Conservation (phyloP, 2,329 filamentous ascomycete genomes). For the Drechslera avenae region DNA sequence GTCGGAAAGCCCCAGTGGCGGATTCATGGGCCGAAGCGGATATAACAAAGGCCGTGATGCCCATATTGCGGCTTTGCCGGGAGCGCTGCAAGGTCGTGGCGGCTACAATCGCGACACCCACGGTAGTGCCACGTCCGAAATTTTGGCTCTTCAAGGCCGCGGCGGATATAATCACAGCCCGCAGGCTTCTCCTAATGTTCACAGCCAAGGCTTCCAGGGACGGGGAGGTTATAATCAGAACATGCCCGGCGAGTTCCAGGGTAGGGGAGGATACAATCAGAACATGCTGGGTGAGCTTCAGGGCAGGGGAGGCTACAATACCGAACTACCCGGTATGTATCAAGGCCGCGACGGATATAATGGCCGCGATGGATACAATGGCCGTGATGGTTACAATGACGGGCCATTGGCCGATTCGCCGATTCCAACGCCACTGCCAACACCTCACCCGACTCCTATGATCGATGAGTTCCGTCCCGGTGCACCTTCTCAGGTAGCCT, state of each 20-base stretch:
- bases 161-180: constrained; percentile 21
- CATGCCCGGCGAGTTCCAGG: constrained; percentile 33
- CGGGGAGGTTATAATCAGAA: constrained; percentile 40
- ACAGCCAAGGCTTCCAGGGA: constrained; percentile 31
- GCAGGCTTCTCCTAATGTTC: constrained; percentile 23
- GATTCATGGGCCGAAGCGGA: constrained; percentile 39
- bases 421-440: constrained; percentile 34
- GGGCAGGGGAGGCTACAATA: constrained; percentile 42
- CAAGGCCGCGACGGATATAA: constrained; percentile 47
- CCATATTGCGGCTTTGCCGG: constrained; percentile 41
- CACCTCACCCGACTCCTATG: constrained; percentile 32
- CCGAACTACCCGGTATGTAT: constrained; percentile 33
- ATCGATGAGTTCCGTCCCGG: constrained; percentile 42
- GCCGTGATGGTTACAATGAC: constrained; percentile 42
- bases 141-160: constrained; percentile 24
- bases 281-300: constrained; percentile 41
- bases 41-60: constrained; percentile 45
- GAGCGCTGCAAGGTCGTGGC: constrained; percentile 38
- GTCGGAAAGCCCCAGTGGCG: constrained; percentile 39
- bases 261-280: constrained; percentile 41
- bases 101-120: constrained; percentile 34
- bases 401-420: constrained; percentile 39
- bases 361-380: constrained; percentile 40
- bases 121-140: constrained; percentile 26
- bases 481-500: constrained; percentile 37